phyloP scores from a whole-genome alignment of 2,329 filamentous ascomycete species.

The Cladosporium sp. region DNA sequence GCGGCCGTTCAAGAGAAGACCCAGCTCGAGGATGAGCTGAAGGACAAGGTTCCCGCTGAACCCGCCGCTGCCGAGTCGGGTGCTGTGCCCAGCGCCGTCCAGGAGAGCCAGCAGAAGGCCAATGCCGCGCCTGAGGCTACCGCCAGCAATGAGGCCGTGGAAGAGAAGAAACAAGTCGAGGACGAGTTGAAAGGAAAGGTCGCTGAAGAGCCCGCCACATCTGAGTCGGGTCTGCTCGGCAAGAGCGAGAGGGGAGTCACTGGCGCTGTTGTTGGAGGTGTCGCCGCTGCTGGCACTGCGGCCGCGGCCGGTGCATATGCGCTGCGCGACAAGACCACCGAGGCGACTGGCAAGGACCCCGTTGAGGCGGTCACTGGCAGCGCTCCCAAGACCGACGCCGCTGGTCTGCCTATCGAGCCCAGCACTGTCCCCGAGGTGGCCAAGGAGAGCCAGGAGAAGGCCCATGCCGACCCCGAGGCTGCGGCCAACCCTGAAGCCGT shows the following conservation, averaged over 20 bases:
- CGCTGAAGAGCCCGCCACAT: constrained; percentile 31
- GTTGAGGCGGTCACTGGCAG: constrained; percentile 46
- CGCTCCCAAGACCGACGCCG: constrained; percentile 26
- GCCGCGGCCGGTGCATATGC: constrained; percentile 36
- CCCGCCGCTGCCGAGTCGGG: constrained; percentile 19
- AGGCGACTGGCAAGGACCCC: constrained; percentile 46
- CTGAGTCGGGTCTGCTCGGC: constrained; percentile 28
- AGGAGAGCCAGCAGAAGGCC: constrained; percentile 66
- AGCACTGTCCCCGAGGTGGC: constrained; percentile 57
- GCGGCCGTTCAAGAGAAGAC: constrained; percentile 45
- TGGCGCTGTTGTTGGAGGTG: constrained; percentile 42
- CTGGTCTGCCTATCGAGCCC: constrained; percentile 4
- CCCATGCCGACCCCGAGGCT: constrained; percentile 61
- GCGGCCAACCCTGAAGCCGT: constrained; percentile 57
- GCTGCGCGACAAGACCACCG: constrained; percentile 35
- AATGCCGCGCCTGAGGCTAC: constrained; percentile 62
- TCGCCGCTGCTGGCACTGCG: constrained; percentile 42
- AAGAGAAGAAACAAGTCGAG: constrained; percentile 52
- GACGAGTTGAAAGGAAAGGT: constrained; percentile 54
- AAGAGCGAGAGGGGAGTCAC: constrained; percentile 34
- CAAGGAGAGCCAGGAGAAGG: constrained; percentile 66
- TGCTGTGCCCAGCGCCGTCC: constrained; percentile 58
- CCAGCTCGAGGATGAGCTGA: constrained; percentile 64
- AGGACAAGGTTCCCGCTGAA: constrained; percentile 53
- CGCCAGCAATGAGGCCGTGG: constrained; percentile 53